Evolutionary conservation across 1,284 basidiomycete species (phyloP), one percentile per base, ranked within the genome.

Genomic region (Mycena citricolor): DNA sequence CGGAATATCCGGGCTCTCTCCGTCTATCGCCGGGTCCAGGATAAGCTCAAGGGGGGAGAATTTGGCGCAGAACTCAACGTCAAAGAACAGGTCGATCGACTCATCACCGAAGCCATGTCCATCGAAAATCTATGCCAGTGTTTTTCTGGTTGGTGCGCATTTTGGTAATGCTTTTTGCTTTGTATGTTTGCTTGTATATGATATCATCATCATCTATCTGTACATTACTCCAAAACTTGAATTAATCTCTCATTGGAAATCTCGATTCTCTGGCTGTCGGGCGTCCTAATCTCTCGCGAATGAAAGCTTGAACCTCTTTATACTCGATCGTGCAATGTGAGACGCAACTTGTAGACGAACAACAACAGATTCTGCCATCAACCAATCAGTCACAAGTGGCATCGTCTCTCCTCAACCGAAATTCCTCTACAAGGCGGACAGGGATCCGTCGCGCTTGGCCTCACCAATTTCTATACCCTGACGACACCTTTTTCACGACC

Each of bases 61-160:
- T 97, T 97, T 71, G 87, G 94, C 60, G 87, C 91, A 0, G 84
- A 89, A 8, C 70, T 81, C 34, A 71, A 75, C 20, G 87, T 95
- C 19, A 71, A 76, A 34, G 77, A 75, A 14, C 94, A 97, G 64
- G 92, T 95, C 16, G 90, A 94, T 61, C 88, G 88, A 61, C 74
- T 98, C 40, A 97, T 97, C 53, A 74, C 82, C 49, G 91, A 97
- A 63, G 91, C 94, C 6, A 95, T 89, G 5, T 86, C 87, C 10
- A 70, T 95, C 34, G 93, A 97, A 66, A 95, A 97, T 63, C 78
- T 97, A 3, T 95, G 92, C 64, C 92, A 94, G 61, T 93, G 90
- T 57, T 98, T 97, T 70, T 91, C 93, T 51, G 94, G 94, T 63
- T 97, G 94, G 94, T 90, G 64, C 50, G 51, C 51, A n/a, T 52